Evolutionary conservation across 495 filamentous ascomycete species (phyloP), one percentile per base, ranked within the genome.

Genomic region (Penicillium silybi): DNA sequence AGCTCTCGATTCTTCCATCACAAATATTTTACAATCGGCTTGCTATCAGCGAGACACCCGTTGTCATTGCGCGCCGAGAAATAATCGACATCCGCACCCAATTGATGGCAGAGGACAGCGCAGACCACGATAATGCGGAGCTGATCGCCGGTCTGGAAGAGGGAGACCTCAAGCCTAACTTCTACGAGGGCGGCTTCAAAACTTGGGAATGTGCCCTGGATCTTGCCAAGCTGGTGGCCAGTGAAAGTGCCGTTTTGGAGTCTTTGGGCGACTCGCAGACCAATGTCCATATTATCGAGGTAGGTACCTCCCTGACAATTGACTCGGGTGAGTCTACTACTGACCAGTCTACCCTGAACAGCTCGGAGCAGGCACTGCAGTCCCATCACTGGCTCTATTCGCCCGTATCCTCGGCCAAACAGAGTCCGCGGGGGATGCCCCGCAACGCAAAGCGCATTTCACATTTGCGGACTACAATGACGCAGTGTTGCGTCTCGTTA

Each of bases 171-270:
- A 87, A 84, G 65, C 88, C 89, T 11, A 86, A 87, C 54, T 84
- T 97, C 61, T 98, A 98, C 67, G 93, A 98, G 67, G 93, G 93
- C 34, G 93, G 93, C n/a, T 92, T 97, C 71, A 97, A 98, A 74
- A 96, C 89, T 56, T 98, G 93, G 93, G 93, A 98, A 71, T 96
- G 93, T 71, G 85, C 87, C 10, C 71, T 95, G 46, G 93, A 97
- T 70, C 71, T 98, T 17, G 91, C 89, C 15, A 86, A 80, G 58
- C 79, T 89, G 20, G 57, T 67, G 39, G 39, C 55, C 26, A 47
- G 53, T 3, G 63, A 68, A 22, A 46, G 38, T 10, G 56, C 48
- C 3, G 35, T 48, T 15, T 39, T 42, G 7, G 52, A 50, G 17
- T 50, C 56, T 58, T 20, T 57, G 46, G 45, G 22, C 3, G 42